Evolutionary conservation across 495 filamentous ascomycete genomes (phyloP).

Genomic region (Parathielavia hyrcaniae): DNA sequence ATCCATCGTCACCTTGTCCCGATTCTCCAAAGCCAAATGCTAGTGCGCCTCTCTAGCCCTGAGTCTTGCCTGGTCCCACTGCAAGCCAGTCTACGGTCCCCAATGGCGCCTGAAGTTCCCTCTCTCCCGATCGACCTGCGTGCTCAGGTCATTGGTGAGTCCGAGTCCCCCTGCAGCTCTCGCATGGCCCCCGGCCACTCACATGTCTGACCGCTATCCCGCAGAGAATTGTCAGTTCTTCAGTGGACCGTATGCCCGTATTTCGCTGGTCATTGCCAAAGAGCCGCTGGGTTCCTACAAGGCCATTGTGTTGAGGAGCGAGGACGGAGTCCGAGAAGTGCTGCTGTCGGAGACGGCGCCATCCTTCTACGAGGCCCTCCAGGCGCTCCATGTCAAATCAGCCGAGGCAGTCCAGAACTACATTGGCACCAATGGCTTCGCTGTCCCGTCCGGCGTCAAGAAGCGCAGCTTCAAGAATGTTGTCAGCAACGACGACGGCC

Average conservation of each 20-base stretch:
- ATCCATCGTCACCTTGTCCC: conserved; percentile 2
- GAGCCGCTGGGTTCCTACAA: conserved; percentile 31
- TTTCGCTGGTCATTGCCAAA: conserved; percentile 34
- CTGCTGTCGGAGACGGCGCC: conserved; percentile 29
- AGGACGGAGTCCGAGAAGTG: conserved; percentile 27
- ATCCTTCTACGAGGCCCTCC: conserved; percentile 21
- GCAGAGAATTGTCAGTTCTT: conserved; percentile 41
- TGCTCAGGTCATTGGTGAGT: conserved; percentile 25
- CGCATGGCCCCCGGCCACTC: conserved; percentile 3
- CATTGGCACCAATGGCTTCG: conserved; percentile 35
- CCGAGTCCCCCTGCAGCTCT: conserved; percentile 5
- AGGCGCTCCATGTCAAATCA: conserved; percentile 32
- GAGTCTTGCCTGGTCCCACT: not conserved
- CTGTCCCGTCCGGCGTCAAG: conserved; percentile 18
- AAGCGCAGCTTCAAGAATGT: conserved; percentile 5
- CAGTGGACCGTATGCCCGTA: conserved; percentile 21
- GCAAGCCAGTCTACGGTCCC: not conserved
- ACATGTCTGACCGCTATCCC: not conserved
- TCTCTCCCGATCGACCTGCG: conserved; percentile 14
- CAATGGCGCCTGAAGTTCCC: conserved; percentile 20
- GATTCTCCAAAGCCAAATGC: conserved; percentile 13
- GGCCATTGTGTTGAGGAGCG: conserved; percentile 31
- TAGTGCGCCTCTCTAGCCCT: conserved; percentile 13
- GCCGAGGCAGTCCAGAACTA: conserved; percentile 38
- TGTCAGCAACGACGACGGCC: conserved; percentile 17